Base-by-base conservation (phyloP, 2,329 filamentous ascomycete species). In the Fusarium falciforme region DNA sequence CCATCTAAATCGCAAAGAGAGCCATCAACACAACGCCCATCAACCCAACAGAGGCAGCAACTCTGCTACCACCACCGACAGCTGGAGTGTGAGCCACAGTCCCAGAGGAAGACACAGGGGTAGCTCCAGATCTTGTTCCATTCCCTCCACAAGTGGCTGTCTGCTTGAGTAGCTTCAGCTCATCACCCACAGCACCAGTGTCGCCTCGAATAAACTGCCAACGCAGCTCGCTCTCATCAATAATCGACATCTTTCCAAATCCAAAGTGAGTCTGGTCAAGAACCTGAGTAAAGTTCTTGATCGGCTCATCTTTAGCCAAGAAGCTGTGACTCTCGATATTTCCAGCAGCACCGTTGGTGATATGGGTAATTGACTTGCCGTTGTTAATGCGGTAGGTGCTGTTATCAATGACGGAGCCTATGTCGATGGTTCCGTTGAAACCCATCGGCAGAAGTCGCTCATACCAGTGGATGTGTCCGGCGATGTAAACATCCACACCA, bases 291-390 rank as follows among this genome's bases (percentile, higher is more conserved):
- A 35, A 58, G 33, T 86, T 84, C 66, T 83, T 80, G n/a, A 83
- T 76, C 3, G 61, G 63, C 10, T 70, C 68, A 29, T 79, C 80
- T 4, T 67, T 67, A 59, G 75, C 74, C 16, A 88, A 77, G 3
- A 79, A 82, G 70, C 80, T 84, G 79, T 88, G 87, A 66, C 83
- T 85, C 72, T 88, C 87, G 49, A 88, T 83, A 69, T 88, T 88
- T 25, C 87, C 87, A 4, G 87, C 87, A 82, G 86, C 86, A n/a
- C 87, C 87, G 75, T 88, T 88, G 78, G 86, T 81, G 36, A 89
- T 80, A 67, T 88, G 85, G 2, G 85, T 86, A 68, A 88, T 84
- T 20, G 85, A 87, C 27, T 80, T 81, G 54, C 87, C 86, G 1
- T 84, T 80, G 71, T 87, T 87, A 63, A 83, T 83, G 55, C 76